A percentile compares a stretch with the other conserved stretches of the same genome.
These are phyloP conservation scores for Ensete glaucum DNA, from an alignment of 176 grass and related monocot genomes.

Conservation along the genomic window DNA sequence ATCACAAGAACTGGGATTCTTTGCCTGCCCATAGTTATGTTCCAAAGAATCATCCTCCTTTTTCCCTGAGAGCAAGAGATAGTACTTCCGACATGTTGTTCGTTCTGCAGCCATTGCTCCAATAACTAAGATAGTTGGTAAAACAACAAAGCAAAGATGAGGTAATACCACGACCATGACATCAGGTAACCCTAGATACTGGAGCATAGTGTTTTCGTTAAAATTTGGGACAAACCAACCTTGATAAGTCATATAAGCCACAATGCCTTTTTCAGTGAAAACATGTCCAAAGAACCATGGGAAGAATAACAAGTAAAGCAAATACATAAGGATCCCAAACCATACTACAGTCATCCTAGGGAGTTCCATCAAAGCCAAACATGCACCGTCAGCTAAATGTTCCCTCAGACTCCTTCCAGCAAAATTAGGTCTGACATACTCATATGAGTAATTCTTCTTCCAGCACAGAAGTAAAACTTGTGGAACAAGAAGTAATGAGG, in stretches of 20 bases:
- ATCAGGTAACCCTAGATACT: constrained; percentile 59
- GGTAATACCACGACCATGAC: constrained; percentile 84
- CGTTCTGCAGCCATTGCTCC: constrained; percentile 67
- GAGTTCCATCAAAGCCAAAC: constrained; percentile 58
- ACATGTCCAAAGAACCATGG: constrained; percentile 89
- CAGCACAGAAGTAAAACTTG: constrained; percentile 35
- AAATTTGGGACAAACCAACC: constrained; percentile 48
- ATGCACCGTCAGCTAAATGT: constrained; percentile 34
- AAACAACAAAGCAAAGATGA: constrained; percentile 71
- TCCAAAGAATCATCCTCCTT: constrained; percentile 69
- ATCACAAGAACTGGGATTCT: constrained; percentile 12
- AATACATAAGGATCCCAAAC: constrained; percentile 53
- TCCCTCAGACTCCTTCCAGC: constrained; percentile 30
- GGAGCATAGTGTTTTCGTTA: constrained; percentile 21
- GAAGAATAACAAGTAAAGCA: constrained; percentile 56
- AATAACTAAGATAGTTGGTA: constrained; percentile 59
- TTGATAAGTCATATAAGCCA: constrained; percentile 68
- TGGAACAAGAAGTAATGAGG: constrained; percentile 52
- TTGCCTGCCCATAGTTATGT: constrained; percentile 40
- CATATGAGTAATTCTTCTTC: constrained; percentile 42
- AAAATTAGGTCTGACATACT: constrained; percentile 25
- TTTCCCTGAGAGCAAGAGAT: constrained; percentile 70
- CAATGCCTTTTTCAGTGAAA: constrained; percentile 40
- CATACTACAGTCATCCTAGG: constrained; percentile 46
- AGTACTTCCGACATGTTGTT: constrained; percentile 48